Conservation (phyloP, 2,329 filamentous ascomycete genomes). For the Botrytis deweyae region DNA sequence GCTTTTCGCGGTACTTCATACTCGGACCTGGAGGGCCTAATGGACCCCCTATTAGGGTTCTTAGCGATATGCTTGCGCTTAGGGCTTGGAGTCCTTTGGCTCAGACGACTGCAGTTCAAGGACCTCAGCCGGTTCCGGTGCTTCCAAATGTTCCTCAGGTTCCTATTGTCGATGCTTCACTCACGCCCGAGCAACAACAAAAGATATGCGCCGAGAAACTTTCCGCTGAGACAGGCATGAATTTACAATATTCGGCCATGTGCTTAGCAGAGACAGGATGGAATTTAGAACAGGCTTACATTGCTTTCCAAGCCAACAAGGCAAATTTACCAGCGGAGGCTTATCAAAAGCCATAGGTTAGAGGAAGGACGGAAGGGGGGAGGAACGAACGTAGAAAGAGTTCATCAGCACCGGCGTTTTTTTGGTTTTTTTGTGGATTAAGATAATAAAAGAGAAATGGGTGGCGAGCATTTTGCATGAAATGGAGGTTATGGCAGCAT, state of each 20-base stretch:
- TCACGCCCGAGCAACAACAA: slow-evolving; percentile 44
- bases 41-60: slow-evolving; percentile 61
- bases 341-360: slow-evolving; percentile 5
- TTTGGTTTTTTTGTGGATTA: background rate
- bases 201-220: slow-evolving; percentile 74
- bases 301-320: slow-evolving; percentile 73
- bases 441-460: background rate
- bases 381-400: background rate
- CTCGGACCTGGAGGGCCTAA: slow-evolving; percentile 71
- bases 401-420: background rate
- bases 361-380: background rate
- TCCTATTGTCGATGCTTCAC: slow-evolving; percentile 18
- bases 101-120: slow-evolving; percentile 24
- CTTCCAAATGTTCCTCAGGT: slow-evolving; percentile 26
- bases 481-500: slow-evolving; percentile 10
- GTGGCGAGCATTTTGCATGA: background rate
- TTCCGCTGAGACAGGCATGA: slow-evolving; percentile 77
- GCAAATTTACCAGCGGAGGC: slow-evolving; percentile 45
- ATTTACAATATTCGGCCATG: slow-evolving; percentile 71
- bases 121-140: background rate
- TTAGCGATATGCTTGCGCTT: slow-evolving; percentile 76
- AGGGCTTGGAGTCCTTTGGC: slow-evolving; percentile 61
- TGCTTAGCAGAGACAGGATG: slow-evolving; percentile 78
- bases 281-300: slow-evolving; percentile 73
- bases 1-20: slow-evolving; percentile 79